A percentile compares a stretch with the other conserved stretches of the same genome.
Conservation (phyloP, 192 early-diverging fungal species). For the Backusella macrospora region DNA sequence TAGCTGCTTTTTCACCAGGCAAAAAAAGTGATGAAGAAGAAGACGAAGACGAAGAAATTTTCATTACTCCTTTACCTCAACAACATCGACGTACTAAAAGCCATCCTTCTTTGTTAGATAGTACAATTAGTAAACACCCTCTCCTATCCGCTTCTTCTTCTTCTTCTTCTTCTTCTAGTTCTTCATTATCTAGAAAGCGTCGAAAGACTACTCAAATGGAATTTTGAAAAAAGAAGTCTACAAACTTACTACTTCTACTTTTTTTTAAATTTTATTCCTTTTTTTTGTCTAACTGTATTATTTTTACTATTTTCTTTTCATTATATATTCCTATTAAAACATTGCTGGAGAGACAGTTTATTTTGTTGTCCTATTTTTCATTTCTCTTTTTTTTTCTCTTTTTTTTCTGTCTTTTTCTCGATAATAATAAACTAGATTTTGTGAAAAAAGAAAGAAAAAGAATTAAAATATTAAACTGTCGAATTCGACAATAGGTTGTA, state of each 20-base stretch:
- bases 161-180: constrained; percentile 15
- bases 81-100: not conserved
- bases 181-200: constrained; percentile 2
- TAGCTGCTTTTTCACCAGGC: not conserved
- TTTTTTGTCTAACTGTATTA: not conserved
- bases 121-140: not conserved
- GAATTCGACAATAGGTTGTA: not conserved
- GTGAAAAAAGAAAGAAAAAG: not conserved
- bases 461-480: not conserved
- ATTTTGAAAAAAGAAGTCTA: not conserved
- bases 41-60: not conserved
- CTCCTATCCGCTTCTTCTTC: not conserved
- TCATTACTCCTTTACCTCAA: not conserved
- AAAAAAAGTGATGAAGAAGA: not conserved
- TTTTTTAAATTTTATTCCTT: not conserved
- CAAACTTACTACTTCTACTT: not conserved
- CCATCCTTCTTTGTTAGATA: constrained; percentile 5
- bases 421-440: not conserved
- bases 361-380: not conserved
- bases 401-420: too few species aligned
- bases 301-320: not conserved
- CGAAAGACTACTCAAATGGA: constrained; percentile 10
- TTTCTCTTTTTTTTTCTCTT: not conserved
- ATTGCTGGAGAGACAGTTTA: not conserved
- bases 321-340: not conserved